Conservation (phyloP, 129 eudicot species). For the Solidago caesia region DNA sequence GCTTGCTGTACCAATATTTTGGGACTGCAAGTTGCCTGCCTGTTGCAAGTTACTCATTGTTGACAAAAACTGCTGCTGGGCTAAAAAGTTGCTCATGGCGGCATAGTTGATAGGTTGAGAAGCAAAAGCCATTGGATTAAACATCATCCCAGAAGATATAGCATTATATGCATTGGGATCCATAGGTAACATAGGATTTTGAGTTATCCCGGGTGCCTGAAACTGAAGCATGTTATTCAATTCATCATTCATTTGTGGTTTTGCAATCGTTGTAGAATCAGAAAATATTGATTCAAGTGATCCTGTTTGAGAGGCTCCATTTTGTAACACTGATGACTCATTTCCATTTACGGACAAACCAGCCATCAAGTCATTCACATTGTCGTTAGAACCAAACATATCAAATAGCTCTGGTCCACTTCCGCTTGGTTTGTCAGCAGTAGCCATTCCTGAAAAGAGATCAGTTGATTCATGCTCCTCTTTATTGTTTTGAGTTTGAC, state of each 20-base stretch:
- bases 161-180: conserved; percentile 59
- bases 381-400: conserved; percentile 49
- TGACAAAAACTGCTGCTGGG: conserved; percentile 84
- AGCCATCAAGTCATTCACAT: conserved; percentile 69
- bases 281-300: conserved; percentile 26
- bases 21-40: conserved; percentile 59
- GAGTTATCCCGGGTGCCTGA: conserved; percentile 50
- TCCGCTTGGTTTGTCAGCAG: conserved; percentile 42
- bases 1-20: conserved; percentile 42
- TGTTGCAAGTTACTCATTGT: conserved; percentile 81
- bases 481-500: conserved; percentile 36
- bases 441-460: conserved; percentile 71
- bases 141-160: conserved; percentile 62
- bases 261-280: conserved; percentile 33
- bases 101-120: conserved; percentile 68
- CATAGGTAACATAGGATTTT: conserved; percentile 53
- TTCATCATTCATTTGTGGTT: conserved; percentile 30
- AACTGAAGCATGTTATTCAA: conserved; percentile 44
- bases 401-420: conserved; percentile 60
- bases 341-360: conserved; percentile 57
- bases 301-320: conserved; percentile 22
- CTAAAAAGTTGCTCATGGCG: conserved; percentile 69
- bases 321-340: conserved; percentile 39
- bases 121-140: conserved; percentile 62
- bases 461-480: conserved; percentile 53